phyloP scores from a whole-genome alignment of 345 rosid genomes.

The Aquilaria malaccensis region DNA sequence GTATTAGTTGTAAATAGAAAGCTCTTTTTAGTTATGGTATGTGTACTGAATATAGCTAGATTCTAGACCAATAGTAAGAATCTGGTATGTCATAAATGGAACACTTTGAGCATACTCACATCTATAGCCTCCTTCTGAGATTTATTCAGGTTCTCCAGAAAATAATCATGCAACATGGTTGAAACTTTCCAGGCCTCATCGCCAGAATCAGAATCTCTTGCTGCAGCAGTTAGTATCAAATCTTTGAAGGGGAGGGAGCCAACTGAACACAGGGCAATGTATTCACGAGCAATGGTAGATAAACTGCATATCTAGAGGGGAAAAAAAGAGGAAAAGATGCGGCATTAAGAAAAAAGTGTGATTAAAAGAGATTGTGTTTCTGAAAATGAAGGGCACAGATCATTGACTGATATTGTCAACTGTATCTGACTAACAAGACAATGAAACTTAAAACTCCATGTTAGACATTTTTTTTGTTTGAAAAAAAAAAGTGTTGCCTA shows the following conservation, averaged over 20 bases:
- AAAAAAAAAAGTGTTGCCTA: too few species aligned
- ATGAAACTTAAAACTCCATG: too few species aligned
- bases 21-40: conserved; percentile 1
- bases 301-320: conserved; percentile 64
- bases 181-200: conserved; percentile 83
- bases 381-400: too few species aligned
- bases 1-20: conserved; percentile 20
- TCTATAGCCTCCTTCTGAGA: conserved; percentile 86
- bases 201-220: conserved; percentile 39
- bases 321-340: conserved; percentile 17
- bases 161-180: conserved; percentile 48
- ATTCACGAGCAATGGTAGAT: conserved; percentile 91
- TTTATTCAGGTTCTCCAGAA: conserved; percentile 55
- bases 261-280: conserved; percentile 66
- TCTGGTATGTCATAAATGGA: not conserved
- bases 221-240: conserved; percentile 59
- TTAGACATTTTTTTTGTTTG: too few species aligned
- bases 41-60: not conserved
- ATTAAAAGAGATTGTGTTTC: too few species aligned
- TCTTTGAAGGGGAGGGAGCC: conserved; percentile 88
- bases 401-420: too few species aligned
- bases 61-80: not conserved
- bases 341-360: conserved; percentile 8
- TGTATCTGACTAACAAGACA: too few species aligned
- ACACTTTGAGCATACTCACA: conserved; percentile 36